Conservation (phyloP, 805 yeast genomes). For the Lipomyces japonicus region DNA sequence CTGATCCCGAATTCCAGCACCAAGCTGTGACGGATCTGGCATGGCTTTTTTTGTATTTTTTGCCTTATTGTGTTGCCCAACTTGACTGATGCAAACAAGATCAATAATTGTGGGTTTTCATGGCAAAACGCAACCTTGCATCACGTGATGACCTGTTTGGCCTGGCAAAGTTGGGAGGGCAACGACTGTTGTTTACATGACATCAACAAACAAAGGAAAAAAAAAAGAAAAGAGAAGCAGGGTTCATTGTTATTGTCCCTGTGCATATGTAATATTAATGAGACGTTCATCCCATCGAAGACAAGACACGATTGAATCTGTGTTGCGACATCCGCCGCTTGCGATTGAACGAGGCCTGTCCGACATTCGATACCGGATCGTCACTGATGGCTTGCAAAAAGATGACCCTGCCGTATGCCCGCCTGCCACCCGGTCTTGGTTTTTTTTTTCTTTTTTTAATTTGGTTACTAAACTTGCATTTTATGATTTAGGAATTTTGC, state of each 20-base stretch:
- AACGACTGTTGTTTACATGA: not conserved
- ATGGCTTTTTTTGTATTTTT: conserved; percentile 2
- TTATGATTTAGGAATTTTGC: conserved; percentile 44
- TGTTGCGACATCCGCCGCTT: conserved; percentile 15
- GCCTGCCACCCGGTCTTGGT: conserved; percentile 5
- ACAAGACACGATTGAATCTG: conserved; percentile 18
- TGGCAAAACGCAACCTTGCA: no score
- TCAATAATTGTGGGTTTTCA: no score
- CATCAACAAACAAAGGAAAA: not conserved
- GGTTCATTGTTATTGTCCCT: no score
- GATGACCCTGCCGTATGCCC: conserved; percentile 16
- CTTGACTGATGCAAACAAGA: no score
- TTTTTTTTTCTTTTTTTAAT: not conserved
- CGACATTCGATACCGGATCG: conserved; percentile 24
- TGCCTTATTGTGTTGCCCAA: no score
- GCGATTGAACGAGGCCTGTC: conserved; percentile 22
- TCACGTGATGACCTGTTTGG: no score
- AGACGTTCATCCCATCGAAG: conserved; percentile 5
- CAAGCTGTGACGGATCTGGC: conserved; percentile 25
- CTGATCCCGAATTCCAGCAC: conserved; percentile 3
- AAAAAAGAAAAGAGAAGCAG: not conserved
- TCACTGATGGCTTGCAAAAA: conserved; percentile 23
- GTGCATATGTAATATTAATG: no score
- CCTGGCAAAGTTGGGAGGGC: no score
- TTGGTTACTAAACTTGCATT: not conserved